These are phyloP conservation scores for Fusarium sp. DNA, from an alignment of 2,329 filamentous ascomycete species.

Conservation along the genomic window DNA sequence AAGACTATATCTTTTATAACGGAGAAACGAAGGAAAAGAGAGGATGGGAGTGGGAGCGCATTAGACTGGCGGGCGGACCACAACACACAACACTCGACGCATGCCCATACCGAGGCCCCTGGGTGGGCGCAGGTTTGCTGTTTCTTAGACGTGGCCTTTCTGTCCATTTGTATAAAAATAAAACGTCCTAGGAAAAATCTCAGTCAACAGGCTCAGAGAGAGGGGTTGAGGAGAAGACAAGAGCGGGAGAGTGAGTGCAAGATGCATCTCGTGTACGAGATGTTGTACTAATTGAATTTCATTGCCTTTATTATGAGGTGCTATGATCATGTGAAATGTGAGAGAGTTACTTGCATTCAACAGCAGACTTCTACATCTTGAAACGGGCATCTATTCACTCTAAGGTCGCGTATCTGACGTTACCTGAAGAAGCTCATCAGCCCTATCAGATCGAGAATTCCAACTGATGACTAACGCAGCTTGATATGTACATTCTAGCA, in stretches of 20 bases:
- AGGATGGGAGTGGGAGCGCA: constrained; percentile 22
- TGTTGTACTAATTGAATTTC: constrained; percentile 40
- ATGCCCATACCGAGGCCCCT: constrained; percentile 29
- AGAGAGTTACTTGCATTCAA: not conserved
- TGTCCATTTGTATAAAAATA: constrained; percentile 52
- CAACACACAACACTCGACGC: constrained; percentile 13
- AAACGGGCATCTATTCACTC: not conserved
- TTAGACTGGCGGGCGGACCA: constrained; percentile 38
- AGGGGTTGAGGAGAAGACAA: constrained; percentile 13
- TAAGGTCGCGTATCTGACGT: not conserved
- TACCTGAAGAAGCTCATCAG: not conserved
- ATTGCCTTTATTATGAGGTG: constrained; percentile 10
- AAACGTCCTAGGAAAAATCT: constrained; percentile 45
- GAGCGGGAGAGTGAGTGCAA: constrained; percentile 22
- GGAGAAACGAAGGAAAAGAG: constrained; percentile 12
- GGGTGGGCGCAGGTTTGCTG: constrained; percentile 42
- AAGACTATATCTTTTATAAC: constrained; percentile 38
- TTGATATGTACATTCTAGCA: too few relatives aligned
- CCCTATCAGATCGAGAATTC: not conserved
- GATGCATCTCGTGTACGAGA: constrained; percentile 29
- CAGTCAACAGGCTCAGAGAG: constrained; percentile 34
- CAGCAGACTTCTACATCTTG: not conserved
- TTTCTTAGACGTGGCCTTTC: constrained; percentile 49
- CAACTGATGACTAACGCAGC: not conserved
- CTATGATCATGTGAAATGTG: not conserved